Evolutionary conservation across 2,329 filamentous ascomycete genomes (phyloP), one percentile per base, ranked within the genome.

Genomic region (Aspergillus pseudoterreus): DNA sequence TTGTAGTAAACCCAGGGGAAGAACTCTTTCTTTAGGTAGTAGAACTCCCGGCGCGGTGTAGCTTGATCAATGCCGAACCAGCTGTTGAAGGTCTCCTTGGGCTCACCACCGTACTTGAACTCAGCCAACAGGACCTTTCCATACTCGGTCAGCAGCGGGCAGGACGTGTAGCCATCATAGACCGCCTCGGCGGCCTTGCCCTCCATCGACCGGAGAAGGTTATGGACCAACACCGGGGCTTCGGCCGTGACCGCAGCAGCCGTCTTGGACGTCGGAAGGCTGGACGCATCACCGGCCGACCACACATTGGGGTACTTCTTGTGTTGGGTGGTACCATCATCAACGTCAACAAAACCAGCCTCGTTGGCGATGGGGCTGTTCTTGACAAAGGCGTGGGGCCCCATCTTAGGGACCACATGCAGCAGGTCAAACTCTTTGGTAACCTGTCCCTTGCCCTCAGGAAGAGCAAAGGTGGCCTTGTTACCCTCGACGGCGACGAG

Each of bases 1-100:
- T 80, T 77, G 48, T 75, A 77, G 67, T 85, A 85, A 2, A 86
- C 82, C 82, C 82, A 85, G 0, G 83, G 83, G 68, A 86, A 86
- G 60, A 86, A 86, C 61, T 85, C 78, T 69, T 83, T 85, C 73
- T 86, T 86, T 42, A 86, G 58, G 58, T 84, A 72, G 57, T 82
- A 86, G 61, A 86, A 86, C 0, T 77, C 71, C 3, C 77, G 75
- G 3, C 82, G 75, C 2, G 83, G 83, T 9, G 68, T 67, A 0
- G 65, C 75, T 65, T 86, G 83, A 58, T 85, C 81, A 6, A 85
- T 73, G 1, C 81, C 82, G 12, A 84, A 66, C 62, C 67, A 69
- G 3, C 72, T 66, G 4, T 70, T 74, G 55, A 86, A 86, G 0
- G 83, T 85, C 72, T 86, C 83, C 63, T 85, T 83, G 6, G 83